Conservation (phyloP, 2,329 filamentous ascomycete species). For the Cercospora janseana region DNA sequence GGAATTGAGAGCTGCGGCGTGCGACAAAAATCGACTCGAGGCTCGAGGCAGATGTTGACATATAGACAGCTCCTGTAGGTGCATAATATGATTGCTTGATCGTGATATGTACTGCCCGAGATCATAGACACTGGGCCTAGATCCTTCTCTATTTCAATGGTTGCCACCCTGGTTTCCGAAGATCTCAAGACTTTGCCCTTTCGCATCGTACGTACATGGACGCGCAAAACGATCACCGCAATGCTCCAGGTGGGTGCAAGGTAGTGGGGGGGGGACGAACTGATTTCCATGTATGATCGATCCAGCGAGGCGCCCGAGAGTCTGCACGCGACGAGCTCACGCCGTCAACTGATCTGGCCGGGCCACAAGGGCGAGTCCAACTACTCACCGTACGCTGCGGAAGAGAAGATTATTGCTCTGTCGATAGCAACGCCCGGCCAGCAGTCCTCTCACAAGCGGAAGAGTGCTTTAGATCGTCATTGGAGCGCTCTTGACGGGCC, state of each 20-base stretch:
- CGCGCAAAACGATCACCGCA: neutral
- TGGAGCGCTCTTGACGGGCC: conserved; percentile 4
- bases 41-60: too few species aligned
- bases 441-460: neutral
- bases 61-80: too few species aligned
- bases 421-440: neutral
- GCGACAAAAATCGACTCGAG: too few species aligned
- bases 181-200: too few species aligned
- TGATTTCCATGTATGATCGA: conserved; percentile 6
- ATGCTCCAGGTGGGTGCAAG: conserved; percentile 10
- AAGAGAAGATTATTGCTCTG: conserved; percentile 6
- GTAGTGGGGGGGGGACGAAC: conserved; percentile 10
- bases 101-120: too few species aligned
- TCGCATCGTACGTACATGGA: too few species aligned
- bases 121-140: too few species aligned
- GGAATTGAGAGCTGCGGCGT: too few species aligned
- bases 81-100: too few species aligned
- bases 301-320: neutral
- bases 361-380: neutral
- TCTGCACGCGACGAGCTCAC: neutral
- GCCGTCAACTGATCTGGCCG: neutral
- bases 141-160: too few species aligned
- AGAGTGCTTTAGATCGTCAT: conserved; percentile 15
- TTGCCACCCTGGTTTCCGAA: too few species aligned
- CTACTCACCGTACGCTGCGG: neutral